Conservation (phyloP, 176 grass and related monocot species). For the Triticum dicoccoides region DNA sequence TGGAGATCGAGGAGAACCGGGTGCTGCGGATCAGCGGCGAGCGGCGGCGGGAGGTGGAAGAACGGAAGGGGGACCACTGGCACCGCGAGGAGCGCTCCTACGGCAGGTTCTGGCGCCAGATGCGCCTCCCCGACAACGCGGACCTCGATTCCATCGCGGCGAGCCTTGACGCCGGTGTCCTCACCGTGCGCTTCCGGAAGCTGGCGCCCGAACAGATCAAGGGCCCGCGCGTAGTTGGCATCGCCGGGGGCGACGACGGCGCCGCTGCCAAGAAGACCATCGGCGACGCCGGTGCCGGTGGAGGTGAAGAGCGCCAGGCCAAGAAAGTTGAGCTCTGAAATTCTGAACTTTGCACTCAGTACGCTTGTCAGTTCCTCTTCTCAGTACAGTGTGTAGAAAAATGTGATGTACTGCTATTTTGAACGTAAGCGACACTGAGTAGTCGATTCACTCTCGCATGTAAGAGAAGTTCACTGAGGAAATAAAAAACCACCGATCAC, state of each 20-base stretch:
- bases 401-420: not conserved
- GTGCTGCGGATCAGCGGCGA: conserved; percentile 79
- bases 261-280: conserved; percentile 34
- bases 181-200: conserved; percentile 59
- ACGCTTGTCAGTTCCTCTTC: not conserved
- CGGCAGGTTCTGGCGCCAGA: conserved; percentile 90
- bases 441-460: not conserved
- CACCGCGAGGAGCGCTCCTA: conserved; percentile 75
- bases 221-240: conserved; percentile 63
- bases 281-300: not conserved
- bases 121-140: conserved; percentile 78
- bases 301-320: not conserved
- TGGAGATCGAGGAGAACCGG: conserved; percentile 83
- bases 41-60: conserved; percentile 55
- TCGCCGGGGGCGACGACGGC: conserved; percentile 21
- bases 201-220: conserved; percentile 74
- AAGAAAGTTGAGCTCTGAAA: conserved; percentile 82
- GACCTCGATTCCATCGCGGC: conserved; percentile 63
- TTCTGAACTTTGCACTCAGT: not conserved
- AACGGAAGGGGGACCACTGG: conserved; percentile 65
- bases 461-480: not conserved
- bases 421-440: no score
- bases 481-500: conserved; percentile 11
- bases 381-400: not conserved
- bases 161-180: conserved; percentile 57